Evolutionary conservation across 352 stramenopile genomes (phyloP).

Genomic region (Pythium biforme): DNA sequence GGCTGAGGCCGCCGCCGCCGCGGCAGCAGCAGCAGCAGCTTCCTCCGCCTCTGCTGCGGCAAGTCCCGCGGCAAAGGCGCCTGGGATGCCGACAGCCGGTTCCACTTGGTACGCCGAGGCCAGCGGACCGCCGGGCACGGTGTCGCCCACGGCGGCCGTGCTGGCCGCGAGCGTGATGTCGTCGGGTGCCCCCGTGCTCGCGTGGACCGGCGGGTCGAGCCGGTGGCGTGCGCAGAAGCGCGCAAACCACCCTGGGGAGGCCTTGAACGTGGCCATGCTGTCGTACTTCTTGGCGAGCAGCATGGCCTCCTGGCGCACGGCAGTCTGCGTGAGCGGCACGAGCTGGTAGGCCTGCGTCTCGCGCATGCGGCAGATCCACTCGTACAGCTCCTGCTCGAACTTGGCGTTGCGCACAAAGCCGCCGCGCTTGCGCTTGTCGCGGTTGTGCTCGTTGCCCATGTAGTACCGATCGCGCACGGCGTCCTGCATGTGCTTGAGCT

Average conservation of each 20-base stretch:
- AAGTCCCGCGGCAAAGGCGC: conserved; percentile 10
- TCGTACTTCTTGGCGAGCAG: conserved; percentile 84
- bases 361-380: conserved; percentile 84
- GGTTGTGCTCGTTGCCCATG: conserved; percentile 83
- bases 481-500: conserved; percentile 89
- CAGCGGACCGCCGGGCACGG: conserved; percentile 27
- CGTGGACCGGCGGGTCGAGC: conserved; percentile 60
- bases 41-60: not conserved
- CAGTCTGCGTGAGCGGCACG: conserved; percentile 81
- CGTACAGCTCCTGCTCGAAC: conserved; percentile 85
- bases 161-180: conserved; percentile 20
- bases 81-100: not conserved
- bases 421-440: conserved; percentile 84
- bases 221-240: conserved; percentile 86
- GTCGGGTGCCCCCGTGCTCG: conserved; percentile 9
- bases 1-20: not conserved
- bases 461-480: conserved; percentile 79
- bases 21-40: not conserved
- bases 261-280: conserved; percentile 83
- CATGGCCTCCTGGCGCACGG: conserved; percentile 83
- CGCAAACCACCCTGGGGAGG: conserved; percentile 84
- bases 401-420: conserved; percentile 80
- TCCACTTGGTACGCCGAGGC: conserved; percentile 32
- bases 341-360: conserved; percentile 81
- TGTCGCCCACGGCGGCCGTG: conserved; percentile 29